Evolutionary conservation across 306 rosid genomes (phyloP).

Genomic region (Fragaria nilgerrensis): DNA sequence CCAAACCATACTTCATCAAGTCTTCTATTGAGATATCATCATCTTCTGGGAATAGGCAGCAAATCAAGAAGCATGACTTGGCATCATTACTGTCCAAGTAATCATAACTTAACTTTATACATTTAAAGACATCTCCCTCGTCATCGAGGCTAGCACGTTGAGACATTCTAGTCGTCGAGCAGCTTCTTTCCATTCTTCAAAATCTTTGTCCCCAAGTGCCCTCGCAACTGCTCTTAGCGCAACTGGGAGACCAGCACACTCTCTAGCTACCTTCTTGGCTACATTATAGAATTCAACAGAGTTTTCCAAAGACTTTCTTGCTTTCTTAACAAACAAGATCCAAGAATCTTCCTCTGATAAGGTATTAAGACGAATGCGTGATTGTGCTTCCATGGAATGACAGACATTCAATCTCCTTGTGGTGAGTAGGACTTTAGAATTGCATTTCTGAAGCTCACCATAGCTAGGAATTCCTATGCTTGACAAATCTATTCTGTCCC

Average conservation of each 20-base stretch:
- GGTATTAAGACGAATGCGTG: not conserved
- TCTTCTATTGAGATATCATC: conserved; percentile 1
- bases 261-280: conserved; percentile 15
- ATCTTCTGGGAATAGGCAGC: conserved; percentile 6
- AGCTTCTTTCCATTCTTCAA: conserved; percentile 13
- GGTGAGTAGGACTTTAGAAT: conserved; percentile 24
- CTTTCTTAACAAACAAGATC: conserved; percentile 7
- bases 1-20: conserved; percentile 13
- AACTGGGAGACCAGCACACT: conserved; percentile 28
- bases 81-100: not conserved
- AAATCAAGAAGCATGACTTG: conserved; percentile 16
- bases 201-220: conserved; percentile 26
- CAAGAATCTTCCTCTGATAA: conserved; percentile 15
- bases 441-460: not conserved
- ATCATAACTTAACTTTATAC: conserved; percentile 28
- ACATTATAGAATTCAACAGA: not conserved
- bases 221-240: conserved; percentile 21
- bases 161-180: not conserved
- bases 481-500: conserved; percentile 4
- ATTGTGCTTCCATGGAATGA: not conserved
- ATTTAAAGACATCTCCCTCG: not conserved
- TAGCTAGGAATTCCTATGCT: conserved; percentile 8
- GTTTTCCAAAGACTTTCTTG: not conserved
- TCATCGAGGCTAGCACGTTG: not conserved
- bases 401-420: conserved; percentile 1